Evolutionary conservation across 1,284 basidiomycete species (phyloP).

Genomic region (Cronartium quercuum): DNA sequence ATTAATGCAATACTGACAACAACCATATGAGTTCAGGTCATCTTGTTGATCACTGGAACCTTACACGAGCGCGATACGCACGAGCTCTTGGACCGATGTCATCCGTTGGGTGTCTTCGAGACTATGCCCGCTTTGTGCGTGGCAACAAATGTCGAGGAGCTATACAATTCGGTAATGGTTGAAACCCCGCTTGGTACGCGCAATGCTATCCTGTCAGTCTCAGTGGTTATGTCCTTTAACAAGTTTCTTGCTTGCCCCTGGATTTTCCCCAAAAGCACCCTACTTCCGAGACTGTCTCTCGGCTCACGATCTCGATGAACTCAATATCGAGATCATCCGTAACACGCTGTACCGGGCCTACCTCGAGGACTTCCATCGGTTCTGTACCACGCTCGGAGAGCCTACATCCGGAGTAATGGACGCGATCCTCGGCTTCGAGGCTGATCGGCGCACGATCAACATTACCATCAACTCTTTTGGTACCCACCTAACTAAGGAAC

Average conservation of each 20-base stretch:
- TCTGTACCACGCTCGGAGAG: slow-evolving; percentile 69
- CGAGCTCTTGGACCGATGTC: slow-evolving; percentile 91
- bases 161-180: slow-evolving; percentile 92
- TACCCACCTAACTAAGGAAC: slow-evolving; percentile 89
- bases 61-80: slow-evolving; percentile 96
- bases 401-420: slow-evolving; percentile 87
- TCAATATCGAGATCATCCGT: slow-evolving; percentile 99
- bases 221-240: too few species aligned
- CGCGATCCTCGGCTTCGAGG: slow-evolving; percentile 86
- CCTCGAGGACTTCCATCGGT: slow-evolving; percentile 91
- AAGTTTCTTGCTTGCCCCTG: too few species aligned
- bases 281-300: slow-evolving; percentile 96
- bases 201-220: too few species aligned
- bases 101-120: slow-evolving; percentile 94
- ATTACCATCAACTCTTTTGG: slow-evolving; percentile 99
- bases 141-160: slow-evolving; percentile 96
- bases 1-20: too few species aligned
- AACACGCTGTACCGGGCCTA: slow-evolving; percentile 99
- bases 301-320: slow-evolving; percentile 91
- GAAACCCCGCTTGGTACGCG: slow-evolving; percentile 86
- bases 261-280: slow-evolving; percentile 60
- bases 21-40: slow-evolving; percentile 58
- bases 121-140: slow-evolving; percentile 99
- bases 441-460: slow-evolving; percentile 91
- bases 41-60: slow-evolving; percentile 94